Percentiles rank a stretch among this genome's conserved stretches.
These are phyloP conservation scores for Bruguiera gymnorhiza DNA, from an alignment of 345 rosid genomes.

Conservation along the genomic window DNA sequence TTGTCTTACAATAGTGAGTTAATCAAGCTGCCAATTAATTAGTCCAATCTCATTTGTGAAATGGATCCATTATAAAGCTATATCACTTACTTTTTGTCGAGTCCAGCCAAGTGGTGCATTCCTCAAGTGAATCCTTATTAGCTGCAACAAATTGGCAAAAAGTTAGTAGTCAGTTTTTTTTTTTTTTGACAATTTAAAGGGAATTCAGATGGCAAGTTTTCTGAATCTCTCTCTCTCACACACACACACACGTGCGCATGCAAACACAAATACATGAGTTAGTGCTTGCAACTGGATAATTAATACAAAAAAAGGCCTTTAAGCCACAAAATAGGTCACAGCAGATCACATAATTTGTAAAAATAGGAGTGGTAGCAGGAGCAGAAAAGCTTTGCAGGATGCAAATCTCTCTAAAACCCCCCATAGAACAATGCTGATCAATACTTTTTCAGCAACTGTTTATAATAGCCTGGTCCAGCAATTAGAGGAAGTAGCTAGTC, in stretches of 20 bases:
- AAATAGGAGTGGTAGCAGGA: not conserved
- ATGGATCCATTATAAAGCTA: not conserved
- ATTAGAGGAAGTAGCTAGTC: too few species aligned
- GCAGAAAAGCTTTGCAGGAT: not conserved
- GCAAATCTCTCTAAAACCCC: not conserved
- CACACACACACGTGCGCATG: not conserved
- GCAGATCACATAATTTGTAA: not conserved
- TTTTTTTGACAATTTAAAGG: not conserved
- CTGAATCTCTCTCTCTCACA: not conserved
- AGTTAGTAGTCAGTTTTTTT: slow-evolving; percentile 6
- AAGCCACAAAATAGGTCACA: too few species aligned
- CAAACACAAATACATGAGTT: not conserved
- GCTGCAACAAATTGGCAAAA: slow-evolving; percentile 26
- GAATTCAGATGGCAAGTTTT: not conserved
- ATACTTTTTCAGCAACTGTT: not conserved
- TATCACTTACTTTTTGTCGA: slow-evolving; percentile 54
- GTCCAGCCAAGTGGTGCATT: slow-evolving; percentile 55
- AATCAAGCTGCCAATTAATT: slow-evolving; percentile 17
- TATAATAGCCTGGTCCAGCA: not conserved
- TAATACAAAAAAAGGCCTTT: too few species aligned
- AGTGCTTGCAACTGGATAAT: not conserved
- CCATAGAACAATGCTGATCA: not conserved
- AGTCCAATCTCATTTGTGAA: not conserved
- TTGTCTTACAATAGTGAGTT: slow-evolving; percentile 7
- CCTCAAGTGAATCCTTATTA: slow-evolving; percentile 45